Evolutionary conservation across 257 asterid species (phyloP).

Genomic region (Scutellaria baicalensis): DNA sequence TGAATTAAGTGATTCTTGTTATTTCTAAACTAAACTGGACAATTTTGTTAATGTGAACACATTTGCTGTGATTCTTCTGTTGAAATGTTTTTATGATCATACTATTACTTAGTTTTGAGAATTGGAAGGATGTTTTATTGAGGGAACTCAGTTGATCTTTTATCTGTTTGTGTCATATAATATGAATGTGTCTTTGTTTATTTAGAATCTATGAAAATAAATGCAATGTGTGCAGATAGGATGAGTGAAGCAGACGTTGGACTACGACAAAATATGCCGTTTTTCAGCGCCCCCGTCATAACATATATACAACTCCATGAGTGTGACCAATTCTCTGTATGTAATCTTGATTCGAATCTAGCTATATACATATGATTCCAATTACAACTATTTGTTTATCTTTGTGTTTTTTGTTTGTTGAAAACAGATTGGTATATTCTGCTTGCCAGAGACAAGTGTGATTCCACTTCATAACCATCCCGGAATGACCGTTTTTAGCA

Average conservation of each 20-base stretch:
- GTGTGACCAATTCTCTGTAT: constrained; percentile 74
- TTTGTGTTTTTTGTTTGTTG: background rate
- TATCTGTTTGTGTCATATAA: too few species aligned
- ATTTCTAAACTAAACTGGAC: too few species aligned
- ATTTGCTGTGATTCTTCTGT: too few species aligned
- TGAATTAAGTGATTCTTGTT: too few species aligned
- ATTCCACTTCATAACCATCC: constrained; percentile 96
- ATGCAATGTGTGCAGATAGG: constrained; percentile 37
- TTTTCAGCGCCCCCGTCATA: constrained; percentile 48
- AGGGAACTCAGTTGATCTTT: background rate
- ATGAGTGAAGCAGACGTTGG: constrained; percentile 59
- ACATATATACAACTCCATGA: constrained; percentile 62
- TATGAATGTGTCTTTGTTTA: background rate
- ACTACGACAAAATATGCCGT: constrained; percentile 49
- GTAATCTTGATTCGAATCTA: background rate
- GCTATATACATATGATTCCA: background rate
- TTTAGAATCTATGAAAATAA: background rate
- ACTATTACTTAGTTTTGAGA: background rate
- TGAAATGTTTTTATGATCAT: too few species aligned
- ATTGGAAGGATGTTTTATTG: background rate
- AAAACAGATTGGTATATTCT: constrained; percentile 79
- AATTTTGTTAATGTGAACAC: too few species aligned
- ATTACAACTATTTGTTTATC: background rate
- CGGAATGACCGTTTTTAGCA: constrained; percentile 91
- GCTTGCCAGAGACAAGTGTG: constrained; percentile 81